These are phyloP conservation scores for Casuarina equisetifolia DNA, from an alignment of 306 rosid genomes.

Conservation along the genomic window DNA sequence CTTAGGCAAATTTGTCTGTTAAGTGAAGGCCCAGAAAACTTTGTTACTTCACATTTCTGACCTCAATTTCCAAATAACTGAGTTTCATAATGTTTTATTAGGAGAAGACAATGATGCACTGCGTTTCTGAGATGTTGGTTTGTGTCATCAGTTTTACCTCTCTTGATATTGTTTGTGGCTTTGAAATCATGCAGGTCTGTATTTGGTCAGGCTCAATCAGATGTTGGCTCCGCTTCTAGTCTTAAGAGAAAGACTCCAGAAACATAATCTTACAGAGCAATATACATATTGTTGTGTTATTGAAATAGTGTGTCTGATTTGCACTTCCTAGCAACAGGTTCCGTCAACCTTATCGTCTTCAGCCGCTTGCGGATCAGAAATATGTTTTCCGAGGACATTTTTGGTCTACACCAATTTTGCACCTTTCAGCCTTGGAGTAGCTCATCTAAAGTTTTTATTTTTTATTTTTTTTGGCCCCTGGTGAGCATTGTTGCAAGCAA, in stretches of 20 bases:
- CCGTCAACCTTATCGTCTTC: not conserved
- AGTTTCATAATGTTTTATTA: not conserved
- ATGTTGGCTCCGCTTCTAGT: conserved; percentile 41
- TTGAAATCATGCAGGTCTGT: conserved; percentile 57
- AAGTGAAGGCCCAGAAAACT: conserved; percentile 1
- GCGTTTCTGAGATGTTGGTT: not conserved
- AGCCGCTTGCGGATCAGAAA: conserved; percentile 20
- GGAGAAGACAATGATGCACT: not conserved
- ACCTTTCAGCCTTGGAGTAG: not conserved
- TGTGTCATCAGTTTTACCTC: conserved; percentile 1
- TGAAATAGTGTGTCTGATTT: not conserved
- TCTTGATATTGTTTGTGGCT: conserved; percentile 20
- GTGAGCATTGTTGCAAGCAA: not conserved
- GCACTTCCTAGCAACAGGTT: not conserved
- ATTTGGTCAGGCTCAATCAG: conserved; percentile 69
- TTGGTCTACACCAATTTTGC: conserved; percentile 5
- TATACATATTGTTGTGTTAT: conserved; percentile 11
- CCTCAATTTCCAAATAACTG: not conserved
- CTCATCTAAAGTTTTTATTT: not conserved
- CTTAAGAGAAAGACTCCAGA: conserved; percentile 65
- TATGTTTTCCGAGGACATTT: conserved; percentile 16
- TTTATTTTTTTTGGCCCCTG: too few species aligned
- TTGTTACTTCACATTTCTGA: conserved; percentile 2
- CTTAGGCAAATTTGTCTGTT: not conserved
- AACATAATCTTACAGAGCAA: conserved; percentile 25